Conservation (phyloP, 805 yeast genomes). For the Kockiozyma suomiensis region DNA sequence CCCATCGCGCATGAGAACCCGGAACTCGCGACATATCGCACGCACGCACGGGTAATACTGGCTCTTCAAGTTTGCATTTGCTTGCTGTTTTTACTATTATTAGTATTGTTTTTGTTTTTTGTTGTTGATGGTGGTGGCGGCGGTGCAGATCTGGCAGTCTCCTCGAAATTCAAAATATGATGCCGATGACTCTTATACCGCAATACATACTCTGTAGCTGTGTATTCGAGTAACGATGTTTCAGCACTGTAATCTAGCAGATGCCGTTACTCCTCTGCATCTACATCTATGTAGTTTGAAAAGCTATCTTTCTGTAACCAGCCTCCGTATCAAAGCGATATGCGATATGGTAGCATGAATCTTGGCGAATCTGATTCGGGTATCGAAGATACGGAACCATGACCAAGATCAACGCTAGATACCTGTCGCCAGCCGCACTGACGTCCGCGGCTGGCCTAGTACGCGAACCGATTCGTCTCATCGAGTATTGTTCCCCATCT, state of each 20-base stretch:
- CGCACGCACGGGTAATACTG: constrained; percentile 71
- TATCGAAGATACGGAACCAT: too few species aligned
- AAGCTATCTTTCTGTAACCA: too few species aligned
- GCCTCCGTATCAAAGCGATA: too few species aligned
- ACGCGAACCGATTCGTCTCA: constrained; percentile 69
- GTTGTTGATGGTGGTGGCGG: neutral
- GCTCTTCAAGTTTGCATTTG: constrained; percentile 74
- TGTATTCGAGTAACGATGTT: too few species aligned
- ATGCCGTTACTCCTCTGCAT: too few species aligned
- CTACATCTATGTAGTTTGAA: too few species aligned
- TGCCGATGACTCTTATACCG: too few species aligned
- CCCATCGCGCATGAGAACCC: constrained; percentile 68
- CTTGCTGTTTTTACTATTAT: constrained; percentile 49
- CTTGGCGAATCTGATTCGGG: too few species aligned
- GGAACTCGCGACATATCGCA: constrained; percentile 65
- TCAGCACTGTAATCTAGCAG: too few species aligned
- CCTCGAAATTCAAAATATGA: too few species aligned
- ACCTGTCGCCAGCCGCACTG: constrained; percentile 61
- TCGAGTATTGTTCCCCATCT: constrained; percentile 54
- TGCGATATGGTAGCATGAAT: constrained; percentile 40
- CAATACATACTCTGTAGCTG: too few species aligned
- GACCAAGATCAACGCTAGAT: constrained; percentile 57
- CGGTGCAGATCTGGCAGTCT: too few species aligned
- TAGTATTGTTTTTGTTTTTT: neutral
- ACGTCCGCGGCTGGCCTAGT: constrained; percentile 70